Conservation (phyloP, 768 basidiomycete species). For the Termitomyces sp. region DNA sequence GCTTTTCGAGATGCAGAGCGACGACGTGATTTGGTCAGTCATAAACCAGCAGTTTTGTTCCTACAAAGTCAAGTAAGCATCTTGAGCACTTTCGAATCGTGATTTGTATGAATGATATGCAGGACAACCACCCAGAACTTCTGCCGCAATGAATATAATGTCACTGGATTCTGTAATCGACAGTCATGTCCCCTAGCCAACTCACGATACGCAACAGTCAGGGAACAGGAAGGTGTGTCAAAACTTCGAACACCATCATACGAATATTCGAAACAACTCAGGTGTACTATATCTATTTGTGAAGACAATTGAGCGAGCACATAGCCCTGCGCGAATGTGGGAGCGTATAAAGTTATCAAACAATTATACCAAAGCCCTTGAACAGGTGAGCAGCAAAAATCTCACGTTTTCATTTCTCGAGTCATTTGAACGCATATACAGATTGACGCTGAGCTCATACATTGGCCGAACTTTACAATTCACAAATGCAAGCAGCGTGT, state of each 20-base stretch:
- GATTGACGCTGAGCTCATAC: constrained; percentile 94
- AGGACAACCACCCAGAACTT: constrained; percentile 97
- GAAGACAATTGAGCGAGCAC: constrained; percentile 97
- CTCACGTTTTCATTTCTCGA: neutral
- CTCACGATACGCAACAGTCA: constrained; percentile 95
- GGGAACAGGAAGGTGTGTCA: constrained; percentile 84
- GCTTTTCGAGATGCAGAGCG: no score
- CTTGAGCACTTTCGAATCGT: neutral
- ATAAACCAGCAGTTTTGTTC: constrained; percentile 96
- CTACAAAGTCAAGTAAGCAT: constrained; percentile 95
- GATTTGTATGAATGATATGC: constrained; percentile 10
- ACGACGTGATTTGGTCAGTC: constrained; percentile 98
- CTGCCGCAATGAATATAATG: constrained; percentile 98
- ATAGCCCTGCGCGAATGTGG: constrained; percentile 97
- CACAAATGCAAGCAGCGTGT: constrained; percentile 99
- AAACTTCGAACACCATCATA: neutral
- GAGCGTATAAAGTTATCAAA: constrained; percentile 89
- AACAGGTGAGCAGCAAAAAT: constrained; percentile 57
- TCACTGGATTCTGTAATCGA: constrained; percentile 90
- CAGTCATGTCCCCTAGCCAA: constrained; percentile 98
- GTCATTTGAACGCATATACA: constrained; percentile 22
- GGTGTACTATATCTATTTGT: constrained; percentile 89
- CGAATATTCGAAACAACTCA: constrained; percentile 17
- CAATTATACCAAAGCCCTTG: constrained; percentile 91
- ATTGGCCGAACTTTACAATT: constrained; percentile 96